Base-by-base conservation (phyloP, 75 land plant species). In the Selaginella tamariscina region DNA sequence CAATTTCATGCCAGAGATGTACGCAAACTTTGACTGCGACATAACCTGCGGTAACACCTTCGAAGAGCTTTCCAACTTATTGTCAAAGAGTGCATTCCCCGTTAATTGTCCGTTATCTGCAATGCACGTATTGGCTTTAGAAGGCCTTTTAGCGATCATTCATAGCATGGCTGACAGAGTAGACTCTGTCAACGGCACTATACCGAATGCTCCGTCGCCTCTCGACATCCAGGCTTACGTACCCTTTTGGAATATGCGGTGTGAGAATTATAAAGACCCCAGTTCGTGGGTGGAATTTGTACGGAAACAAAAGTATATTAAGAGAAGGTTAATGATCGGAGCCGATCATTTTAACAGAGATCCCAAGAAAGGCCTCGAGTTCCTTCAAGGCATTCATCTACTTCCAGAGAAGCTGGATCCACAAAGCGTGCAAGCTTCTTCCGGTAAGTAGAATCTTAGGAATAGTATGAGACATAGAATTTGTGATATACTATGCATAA, bases 261-360 rank as follows among this genome's bases (percentile, higher is more conserved):
- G 97, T 75, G 86, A 80, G 24, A 74, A 81, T 65, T 94, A 87
- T 57, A 60, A 76, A 57, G 96, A 94, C 74, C 82, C 92, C 32
- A 69, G 62, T n/a, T 70, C 75, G 56, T 94, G 98, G 98, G 83
- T 94, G 55, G 80, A 83, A 22, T 90, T 85, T 79, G 85, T 90
- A 2, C 81, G 87, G 24, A 76, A 79, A 11, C 83, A 87, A 68
- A 94, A 94, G 70, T 83, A 82, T 59, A 84, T 87, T 57, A 94
- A 94, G 77, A 82, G 97, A 66, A 83, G 83, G 39, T 74, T 94
- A 77, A 85, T 89, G 91, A 87, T 94, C 74, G 98, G 92, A 54
- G 98, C 91, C 56, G 91, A 94, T 70, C 98, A 94, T 70, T 94
- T 94, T 62, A 94, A 90, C 57, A 79, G 98, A 39, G 98, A 94